Evolutionary conservation across 1,284 basidiomycete species (phyloP), one percentile per base, ranked within the genome.

Genomic region (Puccinia hordei): DNA sequence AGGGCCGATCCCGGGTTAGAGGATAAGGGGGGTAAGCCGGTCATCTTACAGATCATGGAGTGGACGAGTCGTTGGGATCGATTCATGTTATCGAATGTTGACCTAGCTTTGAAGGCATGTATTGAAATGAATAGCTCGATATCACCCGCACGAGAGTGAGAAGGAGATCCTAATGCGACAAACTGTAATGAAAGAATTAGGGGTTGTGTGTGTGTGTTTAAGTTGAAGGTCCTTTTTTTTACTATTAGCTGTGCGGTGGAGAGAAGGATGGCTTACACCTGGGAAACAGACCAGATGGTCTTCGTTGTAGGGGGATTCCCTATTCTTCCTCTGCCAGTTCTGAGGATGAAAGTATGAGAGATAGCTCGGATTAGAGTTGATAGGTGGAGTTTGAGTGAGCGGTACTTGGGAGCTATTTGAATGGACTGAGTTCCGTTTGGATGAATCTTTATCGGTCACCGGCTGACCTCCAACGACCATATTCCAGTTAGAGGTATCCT

Each of bases 241-340:
- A n/a, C n/a, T n/a, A n/a, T n/a, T n/a, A n/a, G n/a, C n/a, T n/a
- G n/a, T n/a, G n/a, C n/a, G 46, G 55, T 41, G 4, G 38, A 12
- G 38, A 12, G 38, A 4, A 41, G 38, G 38, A 12, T 4, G 4
- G 38, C 38, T 41, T 41, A 41, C 38, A 41, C 76, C 76, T 44
- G 76, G 76, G 53, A 78, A 78, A 49, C 66, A 69, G 49, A 78
- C 76, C 0, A 78, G 57, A 66, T 78, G 76, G 51, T 78, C 76
- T 69, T 78, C 66, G 13, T 49, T 33, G 55, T 61, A 57, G 66
- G 22, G n/a, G 10, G 65, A 69, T 51, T 68, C 46, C 24, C 61
- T 55, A 22, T 69, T 71, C 38, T 55, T 63, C 22, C 57, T 78
- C 38, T 78, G 65, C 53, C 76, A 66, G 66, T 69, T 69, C 68